Base-by-base conservation (phyloP, 495 filamentous ascomycete genomes). In the Cladorrhinum samala region DNA sequence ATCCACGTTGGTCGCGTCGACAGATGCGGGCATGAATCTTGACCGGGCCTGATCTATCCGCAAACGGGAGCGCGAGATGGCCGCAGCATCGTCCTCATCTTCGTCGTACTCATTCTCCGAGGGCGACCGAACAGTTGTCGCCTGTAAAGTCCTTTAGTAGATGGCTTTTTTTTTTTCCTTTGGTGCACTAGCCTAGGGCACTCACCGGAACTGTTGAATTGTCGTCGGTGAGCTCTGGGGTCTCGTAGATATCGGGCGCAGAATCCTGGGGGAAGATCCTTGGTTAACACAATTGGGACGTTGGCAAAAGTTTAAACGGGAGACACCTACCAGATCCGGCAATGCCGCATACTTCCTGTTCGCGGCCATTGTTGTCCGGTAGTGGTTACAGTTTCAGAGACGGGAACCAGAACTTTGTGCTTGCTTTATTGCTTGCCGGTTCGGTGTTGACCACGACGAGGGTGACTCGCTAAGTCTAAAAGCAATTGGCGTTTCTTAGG, bases 211-310 rank as follows among this genome's bases (percentile, higher is more conserved):
- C 66, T 36, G 91, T 96, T 23, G 89, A 95, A 47, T 78, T 84
- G 65, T 93, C 91, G 61, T 96, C 89, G 20, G 82, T 89, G 58
- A 95, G 74, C 53, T 93, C 89, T 61, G 91, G 91, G 43, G 91
- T 96, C 72, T 95, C 91, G 73, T 96, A 96, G 61, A 94, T 86
- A 64, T 95, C 91, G 67, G 91, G 91, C 20, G 90, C 88, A 20
- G 82, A 84, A 65, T 96, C 91, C 89, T 93, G 54, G 36, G 9
- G 9, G 27, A 7, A 11, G 45, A 33, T 43, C 17, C 4, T 24
- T 39, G n/a, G 60, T 63, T 50, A 59, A 45, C 40, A 6, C 17
- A 14, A 16, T 16, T 25, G 38, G 17, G 3, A 11, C 13, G 3
- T 25, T 46, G 17, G 40, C 14, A 51, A n/a, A n/a, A 46, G 20